Percentiles rank a stretch among this genome's conserved stretches.
These are phyloP conservation scores for Filobasidium floriforme DNA, from an alignment of 768 basidiomycete genomes.

Conservation along the genomic window DNA sequence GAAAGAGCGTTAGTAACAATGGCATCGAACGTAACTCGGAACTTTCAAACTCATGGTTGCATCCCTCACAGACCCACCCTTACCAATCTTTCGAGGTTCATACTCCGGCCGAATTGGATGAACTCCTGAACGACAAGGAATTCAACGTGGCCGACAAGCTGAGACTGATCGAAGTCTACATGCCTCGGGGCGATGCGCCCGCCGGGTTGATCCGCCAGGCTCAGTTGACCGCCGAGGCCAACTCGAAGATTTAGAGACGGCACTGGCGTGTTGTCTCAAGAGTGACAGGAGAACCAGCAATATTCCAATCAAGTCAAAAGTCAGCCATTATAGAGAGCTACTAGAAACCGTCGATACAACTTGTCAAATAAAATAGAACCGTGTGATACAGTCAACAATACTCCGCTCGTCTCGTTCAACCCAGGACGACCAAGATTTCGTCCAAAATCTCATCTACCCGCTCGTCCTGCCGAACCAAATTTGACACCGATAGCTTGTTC, in stretches of 20 bases:
- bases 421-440: neutral
- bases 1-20: slow-evolving; percentile 32
- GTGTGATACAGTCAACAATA: no score
- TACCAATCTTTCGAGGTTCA: slow-evolving; percentile 58
- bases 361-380: no score
- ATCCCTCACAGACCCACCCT: slow-evolving; percentile 26
- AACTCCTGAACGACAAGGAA: slow-evolving; percentile 56
- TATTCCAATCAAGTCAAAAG: neutral
- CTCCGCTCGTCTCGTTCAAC: neutral
- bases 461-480: neutral
- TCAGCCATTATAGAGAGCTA: no score
- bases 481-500: neutral
- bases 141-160: slow-evolving; percentile 60
- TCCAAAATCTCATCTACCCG: neutral
- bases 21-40: no score
- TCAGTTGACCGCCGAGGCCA: slow-evolving; percentile 44
- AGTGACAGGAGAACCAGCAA: neutral
- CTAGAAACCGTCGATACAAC: neutral
- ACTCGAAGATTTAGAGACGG: slow-evolving; percentile 12
- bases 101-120: slow-evolving; percentile 61
- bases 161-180: slow-evolving; percentile 42
- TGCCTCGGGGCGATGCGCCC: slow-evolving; percentile 44
- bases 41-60: neutral
- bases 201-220: slow-evolving; percentile 42
- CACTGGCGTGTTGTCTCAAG: neutral